Base-by-base conservation (phyloP, 495 filamentous ascomycete genomes). In the Talaromyces wortmannii region DNA sequence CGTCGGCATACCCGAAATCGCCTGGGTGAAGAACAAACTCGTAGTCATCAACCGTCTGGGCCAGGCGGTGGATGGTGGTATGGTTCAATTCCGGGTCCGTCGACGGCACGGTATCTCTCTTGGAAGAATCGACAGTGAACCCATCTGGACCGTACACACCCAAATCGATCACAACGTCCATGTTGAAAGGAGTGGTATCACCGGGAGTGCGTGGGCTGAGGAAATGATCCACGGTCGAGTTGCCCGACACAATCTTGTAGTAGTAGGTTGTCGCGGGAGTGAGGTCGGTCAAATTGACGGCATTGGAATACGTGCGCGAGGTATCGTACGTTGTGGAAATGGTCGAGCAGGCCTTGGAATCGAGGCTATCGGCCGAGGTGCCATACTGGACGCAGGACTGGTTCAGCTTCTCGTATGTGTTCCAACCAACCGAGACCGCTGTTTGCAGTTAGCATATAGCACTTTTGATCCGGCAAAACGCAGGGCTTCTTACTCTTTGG, bases 391-490 rank as follows among this genome's bases (percentile, higher is more conserved):
- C 78, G 16, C 72, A 76, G 45, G 68, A 69, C 7, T 65, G 57
- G 31, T 59, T 53, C 30, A 78, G 58, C 32, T 71, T 32, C 7
- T 61, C 50, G 45, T 72, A 77, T 5, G 79, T 82, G 58, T 82
- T 81, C 79, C 79, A 82, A 18, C 74, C 81, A 43, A 85, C 63
- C 5, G 78, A 78, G 11, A 84, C 70, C 12, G 78, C 80, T 84
- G 55, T 40, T 40, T 40, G 8, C 13, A 40, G 13, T 40, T 40
- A 40, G 36, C 5, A 23, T 23, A 23, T 23, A 23, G 4, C 2
- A 23, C 23, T 23, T 23, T 40, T 13, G 13, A 40, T 13, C 13
- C 13, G 5, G 8, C 36, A 40, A 40, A 5, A 40, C 36, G 36
- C 1, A 40, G 13, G 36, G 36, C 36, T 10, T 64, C 73, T 72